Evolutionary conservation across 129 eudicot species (phyloP).

Genomic region (Sambucus nigra): DNA sequence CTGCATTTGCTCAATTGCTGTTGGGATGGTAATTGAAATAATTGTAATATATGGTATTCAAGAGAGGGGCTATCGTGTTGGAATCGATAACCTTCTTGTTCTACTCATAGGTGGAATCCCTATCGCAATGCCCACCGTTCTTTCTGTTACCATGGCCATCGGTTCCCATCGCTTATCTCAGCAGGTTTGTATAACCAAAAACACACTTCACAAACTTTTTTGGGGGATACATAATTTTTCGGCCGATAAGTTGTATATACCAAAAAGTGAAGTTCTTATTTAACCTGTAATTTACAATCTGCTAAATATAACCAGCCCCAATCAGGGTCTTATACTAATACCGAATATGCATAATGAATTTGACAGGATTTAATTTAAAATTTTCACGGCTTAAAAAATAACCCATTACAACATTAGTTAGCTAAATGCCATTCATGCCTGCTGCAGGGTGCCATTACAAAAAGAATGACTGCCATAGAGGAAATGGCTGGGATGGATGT

Average conservation of each 20-base stretch:
- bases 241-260: too few relatives aligned
- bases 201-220: not conserved
- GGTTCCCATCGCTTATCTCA: slow-evolving; percentile 83
- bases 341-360: not conserved
- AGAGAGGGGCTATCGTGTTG: slow-evolving; percentile 49
- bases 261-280: too few relatives aligned
- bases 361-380: too few relatives aligned
- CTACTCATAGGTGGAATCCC: slow-evolving; percentile 86
- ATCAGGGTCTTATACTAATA: not conserved
- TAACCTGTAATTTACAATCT: too few relatives aligned
- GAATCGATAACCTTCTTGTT: slow-evolving; percentile 78
- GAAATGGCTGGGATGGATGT: slow-evolving; percentile 98
- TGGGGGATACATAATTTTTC: not conserved
- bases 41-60: slow-evolving; percentile 61
- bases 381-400: not conserved
- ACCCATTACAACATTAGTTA: not conserved
- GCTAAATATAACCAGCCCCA: too few relatives aligned
- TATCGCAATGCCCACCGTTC: slow-evolving; percentile 87
- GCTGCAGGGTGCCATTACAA: slow-evolving; percentile 69
- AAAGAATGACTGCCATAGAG: slow-evolving; percentile 88
- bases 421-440: not conserved
- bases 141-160: slow-evolving; percentile 87
- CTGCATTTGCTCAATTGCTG: slow-evolving; percentile 77
- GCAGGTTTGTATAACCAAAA: slow-evolving; percentile 32
- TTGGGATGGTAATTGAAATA: slow-evolving; percentile 71